Percentiles rank a stretch among this genome's conserved stretches.
phyloP scores from a whole-genome alignment of 257 asterid genomes.

The Rhazya stricta region DNA sequence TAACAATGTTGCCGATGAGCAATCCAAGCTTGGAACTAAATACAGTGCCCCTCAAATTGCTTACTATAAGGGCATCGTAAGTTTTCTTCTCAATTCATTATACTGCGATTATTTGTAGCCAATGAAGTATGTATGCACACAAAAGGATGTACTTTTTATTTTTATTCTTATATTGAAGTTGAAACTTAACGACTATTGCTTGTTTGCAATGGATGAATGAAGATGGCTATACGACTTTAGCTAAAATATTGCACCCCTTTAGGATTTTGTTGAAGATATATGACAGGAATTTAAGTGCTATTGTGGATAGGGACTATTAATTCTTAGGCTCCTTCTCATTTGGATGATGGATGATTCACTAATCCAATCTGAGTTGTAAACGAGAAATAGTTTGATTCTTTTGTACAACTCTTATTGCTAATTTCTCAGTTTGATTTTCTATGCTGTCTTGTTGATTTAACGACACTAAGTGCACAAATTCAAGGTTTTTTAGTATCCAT shows the following conservation, averaged over 20 bases:
- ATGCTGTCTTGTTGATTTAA: neutral
- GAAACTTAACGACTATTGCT: neutral
- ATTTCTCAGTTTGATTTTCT: neutral
- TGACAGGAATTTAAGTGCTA: neutral
- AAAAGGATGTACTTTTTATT: neutral
- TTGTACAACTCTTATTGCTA: neutral
- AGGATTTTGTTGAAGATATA: neutral
- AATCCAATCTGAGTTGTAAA: neutral
- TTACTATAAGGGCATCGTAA: constrained; percentile 82
- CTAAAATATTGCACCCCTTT: neutral
- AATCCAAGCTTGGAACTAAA: constrained; percentile 85
- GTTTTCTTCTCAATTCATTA: constrained; percentile 18
- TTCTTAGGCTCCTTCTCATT: neutral
- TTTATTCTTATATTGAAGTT: neutral
- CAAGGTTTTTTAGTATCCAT: neutral
- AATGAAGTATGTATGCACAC: neutral
- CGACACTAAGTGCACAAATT: neutral
- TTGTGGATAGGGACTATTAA: neutral
- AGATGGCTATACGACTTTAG: neutral
- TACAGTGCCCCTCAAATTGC: constrained; percentile 86
- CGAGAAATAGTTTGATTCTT: neutral
- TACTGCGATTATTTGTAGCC: neutral
- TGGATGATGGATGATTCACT: neutral
- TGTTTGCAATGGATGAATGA: neutral
- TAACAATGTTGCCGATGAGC: constrained; percentile 73